These are phyloP conservation scores for Monosporascus cannonballus DNA, from an alignment of 2,329 filamentous ascomycete species.

Conservation along the genomic window DNA sequence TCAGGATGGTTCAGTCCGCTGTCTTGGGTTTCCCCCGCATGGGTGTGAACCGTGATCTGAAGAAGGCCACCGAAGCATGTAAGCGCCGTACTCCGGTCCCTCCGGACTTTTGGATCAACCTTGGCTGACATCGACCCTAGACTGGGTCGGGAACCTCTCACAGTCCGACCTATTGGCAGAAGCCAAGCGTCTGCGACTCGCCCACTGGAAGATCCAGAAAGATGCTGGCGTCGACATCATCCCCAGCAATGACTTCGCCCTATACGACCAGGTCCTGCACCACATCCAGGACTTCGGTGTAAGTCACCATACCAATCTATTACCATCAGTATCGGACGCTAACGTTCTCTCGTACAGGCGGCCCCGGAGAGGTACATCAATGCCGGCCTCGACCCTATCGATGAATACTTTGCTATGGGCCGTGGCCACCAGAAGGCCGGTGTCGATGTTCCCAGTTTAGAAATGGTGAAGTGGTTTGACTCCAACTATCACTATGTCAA, in stretches of 20 bases:
- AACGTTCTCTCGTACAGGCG: slow-evolving; percentile 48
- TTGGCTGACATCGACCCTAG: slow-evolving; percentile 21
- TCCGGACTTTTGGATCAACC: slow-evolving; percentile 4
- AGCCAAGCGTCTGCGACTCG: slow-evolving; percentile 93
- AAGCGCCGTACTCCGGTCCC: slow-evolving; percentile 23
- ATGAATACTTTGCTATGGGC: slow-evolving; percentile 99
- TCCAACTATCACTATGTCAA: slow-evolving; percentile 99
- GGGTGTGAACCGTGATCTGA: slow-evolving; percentile 97
- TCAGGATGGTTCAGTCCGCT: slow-evolving; percentile 60
- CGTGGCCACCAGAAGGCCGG: slow-evolving; percentile 94
- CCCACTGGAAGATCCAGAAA: slow-evolving; percentile 99
- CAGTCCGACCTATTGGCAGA: slow-evolving; percentile 85
- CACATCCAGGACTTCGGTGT: slow-evolving; percentile 98
- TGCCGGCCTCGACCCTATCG: slow-evolving; percentile 78
- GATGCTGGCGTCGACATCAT: slow-evolving; percentile 95
- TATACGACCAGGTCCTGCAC: slow-evolving; percentile 95
- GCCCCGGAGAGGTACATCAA: slow-evolving; percentile 90
- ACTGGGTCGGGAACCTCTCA: slow-evolving; percentile 91
- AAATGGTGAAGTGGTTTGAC: slow-evolving; percentile 99
- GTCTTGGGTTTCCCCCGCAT: slow-evolving; percentile 99
- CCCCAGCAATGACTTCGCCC: slow-evolving; percentile 98
- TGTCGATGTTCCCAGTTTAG: slow-evolving; percentile 86
- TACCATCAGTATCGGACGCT: slow-evolving; percentile 6
- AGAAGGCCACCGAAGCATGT: slow-evolving; percentile 98
- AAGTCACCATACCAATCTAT: slow-evolving; percentile 32